Conservation (phyloP, 495 filamentous ascomycete species). For the Mytilinidion resinicola region DNA sequence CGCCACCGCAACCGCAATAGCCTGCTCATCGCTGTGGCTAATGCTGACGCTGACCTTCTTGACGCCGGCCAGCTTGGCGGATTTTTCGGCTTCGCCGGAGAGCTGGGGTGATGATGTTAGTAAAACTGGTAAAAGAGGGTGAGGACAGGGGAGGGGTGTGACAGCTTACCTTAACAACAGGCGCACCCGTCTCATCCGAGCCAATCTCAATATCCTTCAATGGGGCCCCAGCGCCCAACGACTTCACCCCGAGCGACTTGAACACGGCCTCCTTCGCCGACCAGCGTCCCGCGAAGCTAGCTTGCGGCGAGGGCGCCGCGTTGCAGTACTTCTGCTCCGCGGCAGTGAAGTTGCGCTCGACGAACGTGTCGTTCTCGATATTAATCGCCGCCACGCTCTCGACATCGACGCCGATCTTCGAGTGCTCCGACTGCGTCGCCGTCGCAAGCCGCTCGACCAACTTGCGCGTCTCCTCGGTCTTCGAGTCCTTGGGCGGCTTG, state of each 20-base stretch:
- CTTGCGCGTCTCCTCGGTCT: constrained; percentile 52
- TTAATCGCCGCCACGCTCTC: constrained; percentile 80
- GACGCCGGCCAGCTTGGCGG: constrained; percentile 75
- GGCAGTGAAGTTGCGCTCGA: constrained; percentile 89
- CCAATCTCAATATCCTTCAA: constrained; percentile 93
- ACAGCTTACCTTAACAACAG: constrained; percentile 72
- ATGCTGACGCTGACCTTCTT: constrained; percentile 88
- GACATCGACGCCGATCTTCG: constrained; percentile 87
- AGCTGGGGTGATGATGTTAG: constrained; percentile 52
- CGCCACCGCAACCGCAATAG: constrained; percentile 87
- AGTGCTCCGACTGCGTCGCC: constrained; percentile 62
- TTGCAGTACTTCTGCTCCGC: constrained; percentile 79
- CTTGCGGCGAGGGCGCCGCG: constrained; percentile 66
- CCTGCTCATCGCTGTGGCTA: constrained; percentile 85
- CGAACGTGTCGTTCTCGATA: constrained; percentile 85
- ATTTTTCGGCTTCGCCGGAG: constrained; percentile 71
- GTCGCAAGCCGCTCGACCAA: constrained; percentile 75
- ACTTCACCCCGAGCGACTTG: constrained; percentile 85
- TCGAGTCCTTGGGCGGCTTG: constrained; percentile 13
- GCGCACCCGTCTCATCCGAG: constrained; percentile 72
- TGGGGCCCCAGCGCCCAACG: constrained; percentile 80
- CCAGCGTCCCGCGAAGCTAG: constrained; percentile 90
- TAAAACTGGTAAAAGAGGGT: background rate
- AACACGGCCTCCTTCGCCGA: constrained; percentile 98
- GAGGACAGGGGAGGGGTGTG: background rate